Evolutionary conservation across 345 rosid genomes (phyloP), one percentile per base, ranked within the genome.

Genomic region (Aquilaria yunnanensis): DNA sequence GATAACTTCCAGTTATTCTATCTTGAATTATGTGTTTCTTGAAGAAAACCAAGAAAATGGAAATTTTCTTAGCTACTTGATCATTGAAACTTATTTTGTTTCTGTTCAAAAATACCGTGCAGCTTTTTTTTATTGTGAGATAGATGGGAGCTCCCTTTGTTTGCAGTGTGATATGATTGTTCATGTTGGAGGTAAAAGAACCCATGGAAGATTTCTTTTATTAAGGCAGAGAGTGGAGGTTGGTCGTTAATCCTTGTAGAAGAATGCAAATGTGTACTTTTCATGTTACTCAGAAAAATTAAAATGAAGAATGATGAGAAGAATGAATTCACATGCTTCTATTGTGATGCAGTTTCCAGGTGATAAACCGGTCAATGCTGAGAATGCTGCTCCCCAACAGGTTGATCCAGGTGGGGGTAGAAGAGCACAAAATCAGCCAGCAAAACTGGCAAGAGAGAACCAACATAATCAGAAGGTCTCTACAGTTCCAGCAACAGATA

Each of bases 51-150:
- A 14, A 9, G 54, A 6, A 5, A 47, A 32, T 37, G 2, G 43
- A 3, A 5, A 37, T 37, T 37, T 37, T 37, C 43, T 5, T 0
- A 9, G 43, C 43, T 9, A 37, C 23, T 37, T 1, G 48, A 13
- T 14, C n/a, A 48, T 23, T 47, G 29, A 9, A 23, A 57, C 67
- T 51, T n/a, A 49, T 62, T 31, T 64, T 41, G 23, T 12, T 52
- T 53, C 16, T 37, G 56, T 9, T 80, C 61, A 48, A 67, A 52
- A 54, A 29, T 45, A 51, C 16, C 30, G 13, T 75, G 68, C 70
- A 91, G 96, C 96, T 50, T 91, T 91, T 83, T 88, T 91, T 71
- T 87, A 84, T 81, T 92, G 98, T 51, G 93, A 89, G 75, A 66
- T 84, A 69, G 93, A 87, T 61, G 96, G 96, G 67, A 87, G 75